These are phyloP conservation scores for Naganishia vaughanmartiniae DNA, from an alignment of 768 basidiomycete genomes.

Conservation along the genomic window DNA sequence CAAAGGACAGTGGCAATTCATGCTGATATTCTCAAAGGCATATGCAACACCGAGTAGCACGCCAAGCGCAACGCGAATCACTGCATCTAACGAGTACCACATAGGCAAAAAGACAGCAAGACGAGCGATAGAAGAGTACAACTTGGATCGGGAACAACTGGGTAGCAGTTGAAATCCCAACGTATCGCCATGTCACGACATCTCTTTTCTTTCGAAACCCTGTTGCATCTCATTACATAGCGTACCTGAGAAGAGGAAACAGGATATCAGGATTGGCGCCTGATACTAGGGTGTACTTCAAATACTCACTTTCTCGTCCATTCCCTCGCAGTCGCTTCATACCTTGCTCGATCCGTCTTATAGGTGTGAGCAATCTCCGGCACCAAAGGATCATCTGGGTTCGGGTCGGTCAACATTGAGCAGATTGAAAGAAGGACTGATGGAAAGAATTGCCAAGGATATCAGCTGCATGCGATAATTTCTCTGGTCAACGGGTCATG, in stretches of 20 bases:
- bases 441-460: neutral
- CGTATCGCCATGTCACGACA: slow-evolving; percentile 20
- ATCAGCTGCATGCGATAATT: neutral
- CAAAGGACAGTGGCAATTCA: neutral
- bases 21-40: neutral
- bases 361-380: slow-evolving; percentile 98
- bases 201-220: slow-evolving; percentile 16
- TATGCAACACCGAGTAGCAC: neutral
- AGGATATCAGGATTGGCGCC: neutral
- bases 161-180: slow-evolving; percentile 13
- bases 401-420: slow-evolving; percentile 98
- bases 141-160: slow-evolving; percentile 5
- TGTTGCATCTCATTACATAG: slow-evolving; percentile 21
- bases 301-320: slow-evolving; percentile 92
- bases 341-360: slow-evolving; percentile 96
- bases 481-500: neutral
- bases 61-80: slow-evolving; percentile 3
- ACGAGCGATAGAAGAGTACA: slow-evolving; percentile 22
- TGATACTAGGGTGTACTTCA: neutral
- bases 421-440: slow-evolving; percentile 94
- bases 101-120: slow-evolving; percentile 21
- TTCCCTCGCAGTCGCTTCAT: slow-evolving; percentile 96
- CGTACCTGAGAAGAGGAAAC: slow-evolving; percentile 22
- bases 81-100: slow-evolving; percentile 21
- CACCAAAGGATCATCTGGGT: slow-evolving; percentile 97